Evolutionary conservation across 768 basidiomycete species (phyloP).

Genomic region (Hemileccinum rubropunctum): DNA sequence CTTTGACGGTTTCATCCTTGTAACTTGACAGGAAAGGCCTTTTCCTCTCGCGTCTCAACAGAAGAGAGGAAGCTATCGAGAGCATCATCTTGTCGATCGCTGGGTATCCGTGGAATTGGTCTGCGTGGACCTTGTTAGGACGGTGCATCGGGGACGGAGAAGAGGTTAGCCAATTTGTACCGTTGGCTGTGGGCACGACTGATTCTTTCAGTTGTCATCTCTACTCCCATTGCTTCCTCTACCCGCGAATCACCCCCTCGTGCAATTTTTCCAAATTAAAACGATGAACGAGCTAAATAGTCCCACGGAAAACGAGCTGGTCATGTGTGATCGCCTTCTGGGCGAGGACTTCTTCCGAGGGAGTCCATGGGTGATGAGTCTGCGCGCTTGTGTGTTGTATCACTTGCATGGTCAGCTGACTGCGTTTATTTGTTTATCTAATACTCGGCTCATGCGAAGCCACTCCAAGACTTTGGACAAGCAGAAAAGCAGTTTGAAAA

Average conservation of each 20-base stretch:
- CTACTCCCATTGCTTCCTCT: conserved; percentile 46
- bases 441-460: conserved; percentile 5
- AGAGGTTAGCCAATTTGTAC: conserved; percentile 53
- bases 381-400: conserved; percentile 84
- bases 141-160: conserved; percentile 79
- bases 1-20: neutral
- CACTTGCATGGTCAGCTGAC: conserved; percentile 75
- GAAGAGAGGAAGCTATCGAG: conserved; percentile 86
- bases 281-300: conserved; percentile 87
- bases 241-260: conserved; percentile 50
- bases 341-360: conserved; percentile 69
- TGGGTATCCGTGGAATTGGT: conserved; percentile 92
- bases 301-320: conserved; percentile 82
- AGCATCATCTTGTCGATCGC: conserved; percentile 70
- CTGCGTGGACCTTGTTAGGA: conserved; percentile 81
- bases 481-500: conserved; percentile 85
- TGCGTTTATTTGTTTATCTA: neutral
- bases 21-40: conserved; percentile 66
- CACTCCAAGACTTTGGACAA: conserved; percentile 71
- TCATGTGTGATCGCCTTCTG: conserved; percentile 76
- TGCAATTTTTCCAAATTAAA: conserved; percentile 81
- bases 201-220: conserved; percentile 38
- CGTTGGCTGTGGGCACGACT: conserved; percentile 1
- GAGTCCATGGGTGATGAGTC: conserved; percentile 83
- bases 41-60: conserved; percentile 73